phyloP scores from a whole-genome alignment of 2,329 filamentous ascomycete genomes.

The Aspergillus pseudoglaucus region DNA sequence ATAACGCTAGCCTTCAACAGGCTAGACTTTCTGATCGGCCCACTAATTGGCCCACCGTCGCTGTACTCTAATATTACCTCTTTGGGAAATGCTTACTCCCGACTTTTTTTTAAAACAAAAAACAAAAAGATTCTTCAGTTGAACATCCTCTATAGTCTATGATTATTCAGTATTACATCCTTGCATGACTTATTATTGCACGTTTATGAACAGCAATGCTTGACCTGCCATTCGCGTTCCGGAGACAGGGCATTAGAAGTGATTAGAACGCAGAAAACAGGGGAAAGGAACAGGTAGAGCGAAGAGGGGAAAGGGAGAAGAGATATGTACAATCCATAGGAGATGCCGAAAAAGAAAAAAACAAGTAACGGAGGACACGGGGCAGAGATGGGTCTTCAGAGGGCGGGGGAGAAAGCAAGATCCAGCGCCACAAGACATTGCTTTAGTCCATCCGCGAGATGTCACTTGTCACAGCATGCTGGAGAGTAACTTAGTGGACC shows the following conservation, averaged over 20 bases:
- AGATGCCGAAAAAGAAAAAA: conserved; percentile 10
- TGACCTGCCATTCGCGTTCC: not conserved
- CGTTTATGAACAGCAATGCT: not conserved
- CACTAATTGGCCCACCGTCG: too few species aligned
- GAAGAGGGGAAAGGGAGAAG: conserved; percentile 4
- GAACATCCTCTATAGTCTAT: conserved; percentile 10
- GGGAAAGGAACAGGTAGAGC: conserved; percentile 1
- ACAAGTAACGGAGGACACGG: conserved; percentile 7
- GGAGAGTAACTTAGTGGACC: too few species aligned
- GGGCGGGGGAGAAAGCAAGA: not conserved
- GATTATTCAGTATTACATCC: conserved; percentile 13
- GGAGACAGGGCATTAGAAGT: not conserved
- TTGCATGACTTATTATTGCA: not conserved
- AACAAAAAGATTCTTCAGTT: too few species aligned
- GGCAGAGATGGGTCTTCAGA: not conserved
- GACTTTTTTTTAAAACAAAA: too few species aligned
- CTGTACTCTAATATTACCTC: too few species aligned
- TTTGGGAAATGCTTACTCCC: too few species aligned
- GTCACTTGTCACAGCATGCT: too few species aligned
- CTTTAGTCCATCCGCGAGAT: not conserved
- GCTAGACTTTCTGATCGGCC: conserved; percentile 9
- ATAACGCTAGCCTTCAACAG: too few species aligned
- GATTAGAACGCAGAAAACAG: not conserved
- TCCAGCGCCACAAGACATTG: not conserved
- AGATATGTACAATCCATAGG: conserved; percentile 30